Evolutionary conservation across 805 yeast species (phyloP).

Genomic region (Barnettozyma populi): DNA sequence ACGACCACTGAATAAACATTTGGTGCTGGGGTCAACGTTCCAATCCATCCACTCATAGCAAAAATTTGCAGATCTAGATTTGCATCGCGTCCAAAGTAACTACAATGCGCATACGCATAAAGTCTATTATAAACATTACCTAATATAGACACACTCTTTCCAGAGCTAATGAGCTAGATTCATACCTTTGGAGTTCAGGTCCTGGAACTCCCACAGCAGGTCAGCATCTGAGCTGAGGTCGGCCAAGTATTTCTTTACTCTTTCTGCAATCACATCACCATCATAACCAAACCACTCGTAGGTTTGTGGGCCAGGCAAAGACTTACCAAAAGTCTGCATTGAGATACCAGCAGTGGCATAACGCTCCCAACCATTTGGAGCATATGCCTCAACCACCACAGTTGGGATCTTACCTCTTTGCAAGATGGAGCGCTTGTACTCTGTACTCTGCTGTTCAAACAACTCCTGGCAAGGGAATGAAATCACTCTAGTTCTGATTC

Average conservation of each 20-base stretch:
- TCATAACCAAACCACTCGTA: slow-evolving; percentile 30
- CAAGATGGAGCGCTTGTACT: slow-evolving; percentile 25
- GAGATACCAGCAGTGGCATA: slow-evolving; percentile 32
- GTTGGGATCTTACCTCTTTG: slow-evolving; percentile 24
- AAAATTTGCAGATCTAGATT: no score
- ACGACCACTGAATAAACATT: no score
- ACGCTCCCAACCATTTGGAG: slow-evolving; percentile 33
- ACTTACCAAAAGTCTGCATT: slow-evolving; percentile 31
- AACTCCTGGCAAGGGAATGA: slow-evolving; percentile 25
- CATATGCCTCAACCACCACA: slow-evolving; percentile 31
- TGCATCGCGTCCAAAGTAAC: no score
- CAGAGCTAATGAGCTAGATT: not conserved
- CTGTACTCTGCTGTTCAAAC: slow-evolving; percentile 27
- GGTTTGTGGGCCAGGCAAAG: slow-evolving; percentile 29
- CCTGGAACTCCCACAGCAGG: slow-evolving; percentile 27
- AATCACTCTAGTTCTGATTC: slow-evolving; percentile 25
- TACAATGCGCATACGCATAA: no score
- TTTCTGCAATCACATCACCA: slow-evolving; percentile 22
- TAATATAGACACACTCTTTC: no score
- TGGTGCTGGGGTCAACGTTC: no score
- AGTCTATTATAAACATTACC: no score
- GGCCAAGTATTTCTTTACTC: slow-evolving; percentile 25
- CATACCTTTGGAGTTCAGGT: slow-evolving; percentile 21
- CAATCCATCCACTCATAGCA: no score
- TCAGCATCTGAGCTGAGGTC: slow-evolving; percentile 12